Percentiles rank a stretch among this genome's conserved stretches.
These are phyloP conservation scores for Sordariomycetes sp. DNA, from an alignment of 2,329 filamentous ascomycete species.

Conservation along the genomic window DNA sequence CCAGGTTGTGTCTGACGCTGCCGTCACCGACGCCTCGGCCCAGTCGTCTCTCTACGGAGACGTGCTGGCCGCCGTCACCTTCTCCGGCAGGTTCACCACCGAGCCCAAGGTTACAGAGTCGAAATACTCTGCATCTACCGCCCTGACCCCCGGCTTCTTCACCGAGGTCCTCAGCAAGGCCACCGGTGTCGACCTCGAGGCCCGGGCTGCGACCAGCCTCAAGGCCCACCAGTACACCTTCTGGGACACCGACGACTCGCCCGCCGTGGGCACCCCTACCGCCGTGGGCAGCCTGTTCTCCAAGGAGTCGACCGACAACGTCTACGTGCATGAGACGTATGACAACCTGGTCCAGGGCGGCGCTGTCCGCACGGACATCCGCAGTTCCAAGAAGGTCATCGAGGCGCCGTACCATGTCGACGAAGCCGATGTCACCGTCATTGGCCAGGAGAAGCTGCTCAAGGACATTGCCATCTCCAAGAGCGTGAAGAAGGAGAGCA, in stretches of 20 bases:
- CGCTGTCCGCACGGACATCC: conserved; percentile 71
- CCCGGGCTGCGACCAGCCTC: conserved; percentile 26
- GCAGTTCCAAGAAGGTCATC: conserved; percentile 70
- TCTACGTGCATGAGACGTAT: conserved; percentile 51
- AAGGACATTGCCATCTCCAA: conserved; percentile 65
- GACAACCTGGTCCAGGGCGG: conserved; percentile 66
- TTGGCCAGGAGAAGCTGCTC: conserved; percentile 72
- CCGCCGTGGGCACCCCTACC: conserved; percentile 52
- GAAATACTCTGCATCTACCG: conserved; percentile 71
- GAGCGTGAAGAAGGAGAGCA: conserved; percentile 58
- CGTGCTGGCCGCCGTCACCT: conserved; percentile 74
- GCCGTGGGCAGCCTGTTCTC: conserved; percentile 51
- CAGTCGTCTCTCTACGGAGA: conserved; percentile 90
- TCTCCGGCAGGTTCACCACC: conserved; percentile 56
- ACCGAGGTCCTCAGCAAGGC: conserved; percentile 36
- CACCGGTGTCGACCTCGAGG: conserved; percentile 25
- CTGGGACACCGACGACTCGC: conserved; percentile 79
- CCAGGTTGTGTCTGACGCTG: conserved; percentile 66
- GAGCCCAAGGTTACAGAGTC: conserved; percentile 63
- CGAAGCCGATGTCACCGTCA: conserved; percentile 66
- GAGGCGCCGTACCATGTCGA: conserved; percentile 76
- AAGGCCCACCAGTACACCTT: conserved; percentile 78
- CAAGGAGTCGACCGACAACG: conserved; percentile 57
- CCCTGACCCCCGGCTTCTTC: conserved; percentile 44
- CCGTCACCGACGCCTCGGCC: conserved; percentile 62